Percentiles rank a stretch among this genome's conserved stretches.
Conservation (phyloP, 2,329 filamentous ascomycete species). For the Microdochium nivale region DNA sequence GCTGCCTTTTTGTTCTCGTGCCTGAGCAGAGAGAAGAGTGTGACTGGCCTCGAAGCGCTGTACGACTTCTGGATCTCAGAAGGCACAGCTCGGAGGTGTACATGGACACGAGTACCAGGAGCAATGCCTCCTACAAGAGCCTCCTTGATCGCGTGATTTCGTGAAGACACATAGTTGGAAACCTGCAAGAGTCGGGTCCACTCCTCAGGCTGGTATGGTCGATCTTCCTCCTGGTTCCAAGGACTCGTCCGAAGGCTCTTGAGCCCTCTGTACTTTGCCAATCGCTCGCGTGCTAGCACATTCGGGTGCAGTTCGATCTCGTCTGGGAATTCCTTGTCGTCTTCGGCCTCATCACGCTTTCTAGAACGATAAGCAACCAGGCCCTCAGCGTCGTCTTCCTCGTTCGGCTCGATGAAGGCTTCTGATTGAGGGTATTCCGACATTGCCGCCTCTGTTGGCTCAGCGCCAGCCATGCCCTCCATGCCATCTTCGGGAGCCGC, state of each 20-base stretch:
- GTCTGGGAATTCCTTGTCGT: slow-evolving; percentile 93
- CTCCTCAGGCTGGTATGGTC: slow-evolving; percentile 77
- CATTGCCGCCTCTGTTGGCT: slow-evolving; percentile 67
- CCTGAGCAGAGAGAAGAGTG: slow-evolving; percentile 77
- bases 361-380: slow-evolving; percentile 73
- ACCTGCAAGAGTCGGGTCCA: slow-evolving; percentile 83
- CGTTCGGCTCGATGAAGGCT: slow-evolving; percentile 78
- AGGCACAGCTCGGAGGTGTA: slow-evolving; percentile 57
- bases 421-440: slow-evolving; percentile 93
- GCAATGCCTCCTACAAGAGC: slow-evolving; percentile 80
- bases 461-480: slow-evolving; percentile 57
- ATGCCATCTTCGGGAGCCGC: slow-evolving; percentile 75
- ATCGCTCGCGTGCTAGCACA: slow-evolving; percentile 74
- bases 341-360: slow-evolving; percentile 72
- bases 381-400: slow-evolving; percentile 69
- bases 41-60: slow-evolving; percentile 50
- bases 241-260: slow-evolving; percentile 82
- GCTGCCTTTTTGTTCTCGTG: slow-evolving; percentile 93
- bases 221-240: slow-evolving; percentile 87
- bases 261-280: slow-evolving; percentile 80
- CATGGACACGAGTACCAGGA: slow-evolving; percentile 72
- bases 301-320: slow-evolving; percentile 92
- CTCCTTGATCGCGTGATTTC: slow-evolving; percentile 69
- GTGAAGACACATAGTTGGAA: slow-evolving; percentile 80
- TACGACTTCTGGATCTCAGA: slow-evolving; percentile 35